Conservation (phyloP, 2,329 filamentous ascomycete species). For the Amauroascus verrucosus region DNA sequence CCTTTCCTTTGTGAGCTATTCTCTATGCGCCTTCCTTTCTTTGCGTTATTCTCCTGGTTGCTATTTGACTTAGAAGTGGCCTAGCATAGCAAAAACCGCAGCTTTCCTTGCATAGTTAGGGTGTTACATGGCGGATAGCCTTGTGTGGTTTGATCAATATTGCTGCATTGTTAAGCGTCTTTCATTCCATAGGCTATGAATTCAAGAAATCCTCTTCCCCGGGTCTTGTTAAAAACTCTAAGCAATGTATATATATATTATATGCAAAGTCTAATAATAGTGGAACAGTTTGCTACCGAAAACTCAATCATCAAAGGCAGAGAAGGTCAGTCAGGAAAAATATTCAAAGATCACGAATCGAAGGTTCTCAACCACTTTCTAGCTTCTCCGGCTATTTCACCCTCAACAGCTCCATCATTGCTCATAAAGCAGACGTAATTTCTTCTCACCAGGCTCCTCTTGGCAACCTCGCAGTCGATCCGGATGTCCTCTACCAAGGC, state of each 20-base stretch:
- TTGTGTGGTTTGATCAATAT: background rate
- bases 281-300: too few species aligned
- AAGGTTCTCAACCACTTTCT: slow-evolving; percentile 31
- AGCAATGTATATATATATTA: background rate
- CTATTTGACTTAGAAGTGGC: background rate
- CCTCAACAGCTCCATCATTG: slow-evolving; percentile 22
- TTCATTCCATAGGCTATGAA: background rate
- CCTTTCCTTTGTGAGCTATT: background rate
- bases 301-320: too few species aligned
- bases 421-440: slow-evolving; percentile 44
- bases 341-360: background rate
- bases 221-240: background rate
- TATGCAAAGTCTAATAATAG: background rate
- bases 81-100: background rate
- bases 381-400: slow-evolving; percentile 23
- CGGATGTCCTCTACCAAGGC: slow-evolving; percentile 79
- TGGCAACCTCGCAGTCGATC: slow-evolving; percentile 75
- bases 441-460: slow-evolving; percentile 57
- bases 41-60: background rate
- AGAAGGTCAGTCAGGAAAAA: too few species aligned
- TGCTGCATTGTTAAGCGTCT: background rate
- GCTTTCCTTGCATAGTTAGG: background rate
- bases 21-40: too few species aligned
- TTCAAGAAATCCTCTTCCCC: background rate
- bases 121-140: background rate